Conservation (phyloP, 2,329 filamentous ascomycete species). For the Penicillium polonicum region DNA sequence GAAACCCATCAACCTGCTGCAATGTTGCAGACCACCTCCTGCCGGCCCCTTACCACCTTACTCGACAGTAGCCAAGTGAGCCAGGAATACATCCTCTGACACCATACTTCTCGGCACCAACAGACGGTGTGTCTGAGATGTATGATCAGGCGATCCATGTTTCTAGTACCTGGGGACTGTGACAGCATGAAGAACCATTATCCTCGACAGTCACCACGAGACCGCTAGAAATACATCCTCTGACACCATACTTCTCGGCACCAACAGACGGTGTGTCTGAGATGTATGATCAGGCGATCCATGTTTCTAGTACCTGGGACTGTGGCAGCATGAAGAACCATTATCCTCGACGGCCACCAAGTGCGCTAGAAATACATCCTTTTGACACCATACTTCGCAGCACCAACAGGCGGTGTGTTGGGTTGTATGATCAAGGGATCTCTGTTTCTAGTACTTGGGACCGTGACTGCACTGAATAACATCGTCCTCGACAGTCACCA, state of each 20-base stretch:
- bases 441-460: background rate
- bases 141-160: background rate
- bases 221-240: background rate
- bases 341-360: background rate
- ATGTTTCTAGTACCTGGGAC: background rate
- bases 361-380: background rate
- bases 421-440: background rate
- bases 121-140: background rate
- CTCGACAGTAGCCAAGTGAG: background rate
- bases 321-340: background rate
- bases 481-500: background rate
- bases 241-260: background rate
- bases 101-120: background rate
- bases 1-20: background rate
- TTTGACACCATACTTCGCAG: background rate
- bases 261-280: background rate
- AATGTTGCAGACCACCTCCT: background rate
- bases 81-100: background rate
- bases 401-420: constrained; percentile 1
- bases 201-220: background rate
- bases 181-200: background rate
- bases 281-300: background rate
- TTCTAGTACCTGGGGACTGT: background rate
- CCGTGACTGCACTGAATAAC: background rate
- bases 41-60: background rate